phyloP scores from a whole-genome alignment of 345 rosid species.

The Citrus reticulata region DNA sequence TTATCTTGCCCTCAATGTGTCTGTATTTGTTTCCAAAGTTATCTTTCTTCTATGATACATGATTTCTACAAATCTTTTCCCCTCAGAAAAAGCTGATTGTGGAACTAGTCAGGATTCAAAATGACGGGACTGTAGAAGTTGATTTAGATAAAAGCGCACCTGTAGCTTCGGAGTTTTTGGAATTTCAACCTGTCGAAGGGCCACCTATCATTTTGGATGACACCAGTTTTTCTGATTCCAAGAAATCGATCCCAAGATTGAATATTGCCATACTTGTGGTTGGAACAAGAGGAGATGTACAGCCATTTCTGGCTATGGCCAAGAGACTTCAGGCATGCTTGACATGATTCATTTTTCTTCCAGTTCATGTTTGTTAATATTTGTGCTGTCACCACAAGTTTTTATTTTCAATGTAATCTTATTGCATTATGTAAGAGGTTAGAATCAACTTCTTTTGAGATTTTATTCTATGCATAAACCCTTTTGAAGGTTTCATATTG shows the following conservation, averaged over 20 bases:
- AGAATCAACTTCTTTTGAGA: background rate
- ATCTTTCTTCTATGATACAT: background rate
- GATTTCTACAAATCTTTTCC: slow-evolving; percentile 9
- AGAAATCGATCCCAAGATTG: slow-evolving; percentile 69
- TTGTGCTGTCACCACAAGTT: background rate
- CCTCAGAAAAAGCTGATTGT: slow-evolving; percentile 77
- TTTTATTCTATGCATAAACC: background rate
- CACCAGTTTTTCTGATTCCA: slow-evolving; percentile 29
- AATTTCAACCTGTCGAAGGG: slow-evolving; percentile 56
- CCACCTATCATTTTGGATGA: slow-evolving; percentile 39
- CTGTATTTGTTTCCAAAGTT: background rate
- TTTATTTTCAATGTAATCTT: background rate
- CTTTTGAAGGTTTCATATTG: background rate
- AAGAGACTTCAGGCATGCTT: slow-evolving; percentile 85
- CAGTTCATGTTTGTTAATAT: background rate
- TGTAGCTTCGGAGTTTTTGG: slow-evolving; percentile 78
- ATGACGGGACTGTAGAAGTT: slow-evolving; percentile 93
- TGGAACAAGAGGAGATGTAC: slow-evolving; percentile 99
- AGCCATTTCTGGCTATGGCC: slow-evolving; percentile 92
- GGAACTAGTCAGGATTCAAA: slow-evolving; percentile 85
- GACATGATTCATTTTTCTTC: background rate
- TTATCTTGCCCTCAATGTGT: background rate
- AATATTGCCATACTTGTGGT: slow-evolving; percentile 85
- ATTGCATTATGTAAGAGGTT: background rate
- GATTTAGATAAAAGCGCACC: slow-evolving; percentile 60